A percentile compares a stretch with the other conserved stretches of the same genome.
Evolutionary conservation across 2,329 filamentous ascomycete genomes (phyloP).

Genomic region (Cercospora sp.): DNA sequence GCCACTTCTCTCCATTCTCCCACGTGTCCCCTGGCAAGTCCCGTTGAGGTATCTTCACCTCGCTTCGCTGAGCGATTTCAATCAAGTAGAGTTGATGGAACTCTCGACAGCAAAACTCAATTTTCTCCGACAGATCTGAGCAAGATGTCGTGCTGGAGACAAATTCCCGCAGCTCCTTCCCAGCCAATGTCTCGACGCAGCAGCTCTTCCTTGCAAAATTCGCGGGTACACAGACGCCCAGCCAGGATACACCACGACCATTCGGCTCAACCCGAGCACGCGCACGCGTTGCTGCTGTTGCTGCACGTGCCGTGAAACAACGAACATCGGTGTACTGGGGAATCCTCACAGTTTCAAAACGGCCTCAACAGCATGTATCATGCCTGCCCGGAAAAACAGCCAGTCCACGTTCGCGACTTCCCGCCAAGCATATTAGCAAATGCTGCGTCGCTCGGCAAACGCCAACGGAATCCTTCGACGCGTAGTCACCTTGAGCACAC

Average conservation of each 20-base stretch:
- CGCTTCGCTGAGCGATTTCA: neutral
- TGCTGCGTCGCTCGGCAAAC: neutral
- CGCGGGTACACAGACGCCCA: neutral
- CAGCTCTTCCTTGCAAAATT: neutral
- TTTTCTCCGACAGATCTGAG: neutral
- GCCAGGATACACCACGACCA: neutral
- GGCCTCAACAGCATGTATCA: neutral
- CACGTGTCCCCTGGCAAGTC: neutral
- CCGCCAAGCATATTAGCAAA: neutral
- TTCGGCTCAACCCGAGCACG: neutral
- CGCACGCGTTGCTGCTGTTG: neutral
- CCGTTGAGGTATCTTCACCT: neutral
- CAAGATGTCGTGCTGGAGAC: neutral
- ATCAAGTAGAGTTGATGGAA: neutral
- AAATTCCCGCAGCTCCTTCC: neutral
- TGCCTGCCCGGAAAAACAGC: neutral
- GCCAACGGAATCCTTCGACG: neutral
- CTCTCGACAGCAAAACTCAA: neutral
- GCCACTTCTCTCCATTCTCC: neutral
- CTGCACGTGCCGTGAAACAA: neutral
- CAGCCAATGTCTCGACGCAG: neutral
- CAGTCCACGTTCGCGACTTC: neutral
- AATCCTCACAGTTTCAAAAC: neutral
- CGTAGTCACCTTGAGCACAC: neutral
- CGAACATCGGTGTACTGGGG: neutral